Base-by-base conservation (phyloP, 305 asterid genomes). In the Solanum hybrid region DNA sequence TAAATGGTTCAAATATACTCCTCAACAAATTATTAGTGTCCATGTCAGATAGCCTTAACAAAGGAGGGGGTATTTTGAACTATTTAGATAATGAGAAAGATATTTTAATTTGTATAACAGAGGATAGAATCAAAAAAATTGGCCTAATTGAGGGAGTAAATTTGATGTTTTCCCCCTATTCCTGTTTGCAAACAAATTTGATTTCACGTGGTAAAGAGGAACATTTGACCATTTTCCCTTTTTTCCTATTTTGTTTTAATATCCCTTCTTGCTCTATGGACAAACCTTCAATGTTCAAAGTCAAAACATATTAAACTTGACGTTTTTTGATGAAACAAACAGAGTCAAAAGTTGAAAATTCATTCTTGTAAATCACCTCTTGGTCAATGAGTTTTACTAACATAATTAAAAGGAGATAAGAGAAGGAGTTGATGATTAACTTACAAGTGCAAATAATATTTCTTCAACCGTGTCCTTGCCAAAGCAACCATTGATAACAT, bases 381-480 rank as follows among this genome's bases (percentile, higher is more conserved):
- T 17, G 29, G 24, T 38, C 29, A 17, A 1, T 17, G 16, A 2
- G 10, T 34, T 34, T 37, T 17, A 38, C 66, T 79, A 38, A 79
- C 32, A 37, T 37, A 76, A 37, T 37, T 12, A 38, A 10, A 79
- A 40, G 16, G 71, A 81, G 35, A 37, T n/a, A 38, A 80, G 36
- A 80, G 24, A 40, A 26, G 17, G 35, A n/a, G 27, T 24, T 26
- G 4, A 24, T 38, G 71, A 81, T 14, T n/a, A 77, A 90, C 92
- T 88, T 85, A 90, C 92, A 24, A 90, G 92, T 32, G 89, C 17
- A 10, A 24, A 16, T 29, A 90, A 10, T 36, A 90, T 88, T 40
- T 90, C 87, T 88, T 90, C 92, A 37, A 90, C 89, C 5, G 92
- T 85, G 13, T n/a, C 87, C 72, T 71, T 88, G 14, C 87, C 81